These are phyloP conservation scores for Cordyceps farinosa DNA, from an alignment of 2,329 filamentous ascomycete genomes.

Conservation along the genomic window DNA sequence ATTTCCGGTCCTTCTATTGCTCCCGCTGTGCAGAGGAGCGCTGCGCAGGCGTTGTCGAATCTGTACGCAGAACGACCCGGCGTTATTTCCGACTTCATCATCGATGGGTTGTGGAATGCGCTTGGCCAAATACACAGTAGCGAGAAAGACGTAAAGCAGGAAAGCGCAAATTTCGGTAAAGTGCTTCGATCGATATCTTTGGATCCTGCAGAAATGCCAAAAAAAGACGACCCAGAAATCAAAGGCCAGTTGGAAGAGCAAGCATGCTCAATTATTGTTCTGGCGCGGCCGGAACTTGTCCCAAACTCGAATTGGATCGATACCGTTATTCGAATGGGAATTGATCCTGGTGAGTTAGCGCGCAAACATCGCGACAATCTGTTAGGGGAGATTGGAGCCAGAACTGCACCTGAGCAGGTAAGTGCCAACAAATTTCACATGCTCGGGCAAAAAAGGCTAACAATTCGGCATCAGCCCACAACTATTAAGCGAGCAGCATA, in stretches of 20 bases:
- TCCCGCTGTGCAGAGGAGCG: slow-evolving; percentile 60
- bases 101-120: slow-evolving; percentile 77
- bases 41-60: slow-evolving; percentile 56
- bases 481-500: slow-evolving; percentile 67
- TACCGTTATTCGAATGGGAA: slow-evolving; percentile 70
- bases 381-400: slow-evolving; percentile 61
- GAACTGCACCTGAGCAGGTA: slow-evolving; percentile 51
- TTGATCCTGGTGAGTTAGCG: slow-evolving; percentile 80
- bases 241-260: slow-evolving; percentile 59
- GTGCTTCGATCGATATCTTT: slow-evolving; percentile 62
- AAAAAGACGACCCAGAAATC: slow-evolving; percentile 41
- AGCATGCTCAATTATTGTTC: slow-evolving; percentile 71
- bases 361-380: slow-evolving; percentile 60
- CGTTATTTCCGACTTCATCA: slow-evolving; percentile 59
- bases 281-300: slow-evolving; percentile 75
- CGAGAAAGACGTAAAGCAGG: slow-evolving; percentile 77
- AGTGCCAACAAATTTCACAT: slow-evolving; percentile 21
- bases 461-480: slow-evolving; percentile 26
- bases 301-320: slow-evolving; percentile 85
- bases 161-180: slow-evolving; percentile 59
- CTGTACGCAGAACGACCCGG: slow-evolving; percentile 60
- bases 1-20: slow-evolving; percentile 62
- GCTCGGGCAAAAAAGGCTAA: slow-evolving; percentile 18
- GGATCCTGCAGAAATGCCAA: slow-evolving; percentile 46
- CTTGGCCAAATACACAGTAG: slow-evolving; percentile 60